Evolutionary conservation across 2,329 filamentous ascomycete species (phyloP).

Genomic region (Colletotrichum kahawae): DNA sequence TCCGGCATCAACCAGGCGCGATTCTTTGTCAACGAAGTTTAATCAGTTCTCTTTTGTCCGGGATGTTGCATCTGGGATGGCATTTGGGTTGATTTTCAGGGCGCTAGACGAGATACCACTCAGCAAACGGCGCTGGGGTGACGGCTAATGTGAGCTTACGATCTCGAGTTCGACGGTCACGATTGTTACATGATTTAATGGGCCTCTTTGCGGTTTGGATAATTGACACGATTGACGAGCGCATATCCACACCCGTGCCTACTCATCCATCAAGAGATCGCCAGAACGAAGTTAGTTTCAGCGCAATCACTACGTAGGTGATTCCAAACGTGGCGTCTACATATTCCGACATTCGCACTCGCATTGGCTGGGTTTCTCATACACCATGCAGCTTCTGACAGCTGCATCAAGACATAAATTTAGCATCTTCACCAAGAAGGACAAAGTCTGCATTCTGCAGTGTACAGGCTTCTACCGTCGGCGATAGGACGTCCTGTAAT

Average conservation of each 20-base stretch:
- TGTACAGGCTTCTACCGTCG: no score
- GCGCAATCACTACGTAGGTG: not conserved
- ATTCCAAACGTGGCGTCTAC: not conserved
- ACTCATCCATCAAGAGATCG: not conserved
- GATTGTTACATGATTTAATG: not conserved
- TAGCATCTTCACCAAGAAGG: not conserved
- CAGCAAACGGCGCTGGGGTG: not conserved
- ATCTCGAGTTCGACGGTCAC: not conserved
- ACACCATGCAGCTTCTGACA: not conserved
- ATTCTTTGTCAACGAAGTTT: conserved; percentile 22
- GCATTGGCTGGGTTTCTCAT: not conserved
- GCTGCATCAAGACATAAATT: not conserved
- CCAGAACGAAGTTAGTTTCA: not conserved
- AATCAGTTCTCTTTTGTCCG: not conserved
- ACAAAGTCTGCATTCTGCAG: not conserved
- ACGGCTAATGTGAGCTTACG: conserved; percentile 5
- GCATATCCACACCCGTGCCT: not conserved
- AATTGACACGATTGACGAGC: not conserved
- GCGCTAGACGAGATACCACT: not conserved
- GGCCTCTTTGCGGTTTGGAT: not conserved
- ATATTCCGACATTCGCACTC: not conserved
- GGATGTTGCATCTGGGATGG: not conserved
- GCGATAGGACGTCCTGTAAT: not conserved
- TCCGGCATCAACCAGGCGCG: conserved; percentile 25
- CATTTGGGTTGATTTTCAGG: not conserved